Evolutionary conservation across 1,139 yeast species (phyloP), one percentile per base, ranked within the genome.

Genomic region (Debaryomycetaceae sp.): DNA sequence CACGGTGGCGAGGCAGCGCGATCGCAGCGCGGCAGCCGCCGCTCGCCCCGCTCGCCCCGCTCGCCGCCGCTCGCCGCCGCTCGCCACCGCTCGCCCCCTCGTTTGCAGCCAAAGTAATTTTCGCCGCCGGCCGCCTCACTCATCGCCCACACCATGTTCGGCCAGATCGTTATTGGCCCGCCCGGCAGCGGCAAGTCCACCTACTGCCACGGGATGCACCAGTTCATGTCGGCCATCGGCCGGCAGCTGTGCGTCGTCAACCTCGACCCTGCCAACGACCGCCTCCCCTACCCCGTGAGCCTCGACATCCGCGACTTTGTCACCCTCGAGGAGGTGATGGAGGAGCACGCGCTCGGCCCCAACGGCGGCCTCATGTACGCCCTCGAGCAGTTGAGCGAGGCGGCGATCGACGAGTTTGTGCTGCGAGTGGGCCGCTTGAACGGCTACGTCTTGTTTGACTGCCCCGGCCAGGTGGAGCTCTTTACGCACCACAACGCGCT

Each of bases 131-230:
- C 21, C 11, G 21, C 21, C 21, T 19, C 10, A 19, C 10, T 19
- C 10, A 19, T 19, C 11, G 11, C 10, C 21, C 11, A 30, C 14
- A n/a, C 12, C 24, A 66, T 67, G 64, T 89, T 85, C 55, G 96
- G 95, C 2, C 96, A 91, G 56, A 75, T 91, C 14, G 91, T 91
- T 10, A 85, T 93, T 22, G 99, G 99, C 0, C 97, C 98, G 0
- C 98, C 99, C 0, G 99, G 98, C 2, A 74, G 95, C 0, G 99
- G 99, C 2, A 93, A 93, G 51, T 85, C 96, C 0, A 93, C 98
- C 0, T 93, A 85, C 53, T 88, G 97, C 51, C 68, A 78, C 53
- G 98, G 98, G 17, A 76, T 91, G 79, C 73, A 74, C 45, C 97
- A 91, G 64, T 91, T 93, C 53, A 69, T 89, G 46, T 80, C 83